These are phyloP conservation scores for Candida incommunis DNA, from an alignment of 805 yeast species.

Conservation along the genomic window DNA sequence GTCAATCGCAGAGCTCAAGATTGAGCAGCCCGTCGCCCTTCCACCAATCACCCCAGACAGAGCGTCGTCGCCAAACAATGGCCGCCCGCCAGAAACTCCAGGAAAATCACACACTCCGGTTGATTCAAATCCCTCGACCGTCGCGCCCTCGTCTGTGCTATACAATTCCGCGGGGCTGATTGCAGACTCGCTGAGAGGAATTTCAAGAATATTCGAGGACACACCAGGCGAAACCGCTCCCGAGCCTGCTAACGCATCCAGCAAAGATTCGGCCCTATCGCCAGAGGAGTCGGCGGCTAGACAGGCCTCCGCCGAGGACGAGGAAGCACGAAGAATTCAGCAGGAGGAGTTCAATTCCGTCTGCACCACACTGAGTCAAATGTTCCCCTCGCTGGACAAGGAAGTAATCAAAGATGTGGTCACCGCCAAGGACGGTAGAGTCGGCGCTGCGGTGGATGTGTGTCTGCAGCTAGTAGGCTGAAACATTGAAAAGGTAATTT, in stretches of 20 bases:
- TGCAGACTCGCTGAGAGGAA: conserved; percentile 17
- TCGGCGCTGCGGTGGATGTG: conserved; percentile 65
- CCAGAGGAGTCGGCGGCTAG: conserved; percentile 22
- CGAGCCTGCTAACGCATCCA: background rate
- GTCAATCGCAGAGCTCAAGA: conserved; percentile 29
- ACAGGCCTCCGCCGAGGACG: conserved; percentile 24
- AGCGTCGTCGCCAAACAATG: conserved; percentile 4
- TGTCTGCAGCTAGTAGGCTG: conserved; percentile 23
- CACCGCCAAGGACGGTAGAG: conserved; percentile 44
- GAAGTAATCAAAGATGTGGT: conserved; percentile 61
- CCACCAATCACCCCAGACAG: conserved; percentile 11
- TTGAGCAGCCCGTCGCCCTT: conserved; percentile 15
- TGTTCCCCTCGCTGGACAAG: conserved; percentile 65
- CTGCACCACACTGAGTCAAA: conserved; percentile 37
- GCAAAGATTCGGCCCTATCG: conserved; percentile 6
- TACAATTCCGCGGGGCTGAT: conserved; percentile 34
- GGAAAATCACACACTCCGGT: background rate
- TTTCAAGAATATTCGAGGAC: background rate
- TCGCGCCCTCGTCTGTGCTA: conserved; percentile 21
- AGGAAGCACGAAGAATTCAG: conserved; percentile 25
- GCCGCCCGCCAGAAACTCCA: background rate
- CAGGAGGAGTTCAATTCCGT: conserved; percentile 33
- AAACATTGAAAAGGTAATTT: background rate
- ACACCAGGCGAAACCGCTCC: conserved; percentile 1
- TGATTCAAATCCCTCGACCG: conserved; percentile 3